A percentile compares a stretch with the other conserved stretches of the same genome.
These are phyloP conservation scores for Pyrenophora tritici-repentis DNA, from an alignment of 2,329 filamentous ascomycete genomes.

Conservation along the genomic window DNA sequence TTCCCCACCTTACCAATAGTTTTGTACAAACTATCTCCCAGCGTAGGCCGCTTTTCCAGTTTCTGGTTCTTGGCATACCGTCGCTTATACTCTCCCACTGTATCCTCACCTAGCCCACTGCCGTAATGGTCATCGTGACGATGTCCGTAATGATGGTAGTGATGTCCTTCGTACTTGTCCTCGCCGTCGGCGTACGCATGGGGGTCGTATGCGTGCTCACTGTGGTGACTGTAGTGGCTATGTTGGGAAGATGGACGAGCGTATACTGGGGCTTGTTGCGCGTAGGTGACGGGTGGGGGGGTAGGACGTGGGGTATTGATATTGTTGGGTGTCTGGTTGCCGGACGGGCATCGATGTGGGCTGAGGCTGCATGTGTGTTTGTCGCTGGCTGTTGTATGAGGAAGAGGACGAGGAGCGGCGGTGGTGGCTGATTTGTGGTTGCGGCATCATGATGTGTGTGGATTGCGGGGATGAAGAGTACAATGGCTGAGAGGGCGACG, in stretches of 20 bases:
- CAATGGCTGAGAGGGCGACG: conserved; percentile 2
- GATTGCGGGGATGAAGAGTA: not conserved
- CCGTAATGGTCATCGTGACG: conserved; percentile 8
- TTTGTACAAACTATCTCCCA: conserved; percentile 33
- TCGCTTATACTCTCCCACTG: conserved; percentile 19
- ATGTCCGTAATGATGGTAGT: not conserved
- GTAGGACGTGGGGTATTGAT: conserved; percentile 2
- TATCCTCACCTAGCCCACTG: conserved; percentile 17
- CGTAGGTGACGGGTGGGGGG: conserved; percentile 5
- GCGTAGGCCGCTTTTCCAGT: conserved; percentile 33
- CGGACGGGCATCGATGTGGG: conserved; percentile 8
- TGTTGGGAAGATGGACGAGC: conserved; percentile 10
- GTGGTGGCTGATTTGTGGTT: conserved; percentile 1
- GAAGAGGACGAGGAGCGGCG: conserved; percentile 14
- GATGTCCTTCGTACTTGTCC: conserved; percentile 4
- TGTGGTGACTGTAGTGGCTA: conserved; percentile 4
- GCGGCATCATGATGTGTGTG: not conserved
- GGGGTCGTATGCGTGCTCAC: conserved; percentile 7
- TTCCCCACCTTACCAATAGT: conserved; percentile 19
- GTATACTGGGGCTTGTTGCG: conserved; percentile 4
- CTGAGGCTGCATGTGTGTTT: conserved; percentile 1
- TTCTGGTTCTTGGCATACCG: conserved; percentile 23
- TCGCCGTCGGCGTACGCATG: conserved; percentile 13
- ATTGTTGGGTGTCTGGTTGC: not conserved
- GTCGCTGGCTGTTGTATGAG: not conserved